Percentiles rank a stretch among this genome's conserved stretches.
Conservation (phyloP, 306 rosid genomes). For the Biancaea sappan region DNA sequence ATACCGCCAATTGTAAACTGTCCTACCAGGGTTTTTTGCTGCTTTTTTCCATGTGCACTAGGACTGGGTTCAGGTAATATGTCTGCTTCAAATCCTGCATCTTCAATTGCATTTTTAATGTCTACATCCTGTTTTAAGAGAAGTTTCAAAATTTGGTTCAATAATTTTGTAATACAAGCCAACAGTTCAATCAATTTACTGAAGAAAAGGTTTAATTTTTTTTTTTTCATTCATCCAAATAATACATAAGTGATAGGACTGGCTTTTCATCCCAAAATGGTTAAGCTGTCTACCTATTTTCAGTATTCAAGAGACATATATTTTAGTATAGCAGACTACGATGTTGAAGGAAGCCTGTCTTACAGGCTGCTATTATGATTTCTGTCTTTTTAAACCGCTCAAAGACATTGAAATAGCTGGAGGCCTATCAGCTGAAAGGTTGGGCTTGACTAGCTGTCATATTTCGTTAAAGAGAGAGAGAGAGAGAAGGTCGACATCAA, state of each 20-base stretch:
- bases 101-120: slow-evolving; percentile 80
- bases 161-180: not conserved
- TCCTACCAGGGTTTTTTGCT: slow-evolving; percentile 55
- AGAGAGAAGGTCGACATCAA: too few species aligned
- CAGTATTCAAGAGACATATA: too few species aligned
- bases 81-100: slow-evolving; percentile 92
- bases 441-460: too few species aligned
- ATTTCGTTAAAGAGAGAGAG: too few species aligned
- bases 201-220: too few species aligned
- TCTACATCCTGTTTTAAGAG: slow-evolving; percentile 62
- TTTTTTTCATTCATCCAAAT: not conserved
- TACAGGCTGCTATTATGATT: too few species aligned
- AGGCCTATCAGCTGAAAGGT: too few species aligned
- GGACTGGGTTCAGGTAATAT: slow-evolving; percentile 63
- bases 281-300: too few species aligned
- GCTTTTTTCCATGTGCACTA: slow-evolving; percentile 47
- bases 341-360: too few species aligned
- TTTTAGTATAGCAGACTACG: too few species aligned
- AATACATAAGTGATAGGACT: not conserved
- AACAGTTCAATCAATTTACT: not conserved
- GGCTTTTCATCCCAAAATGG: not conserved
- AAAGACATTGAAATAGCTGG: too few species aligned
- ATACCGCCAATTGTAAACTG: slow-evolving; percentile 91
- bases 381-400: too few species aligned
- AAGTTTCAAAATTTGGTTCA: slow-evolving; percentile 18